These are phyloP conservation scores for Sugiyamaella valdiviana DNA, from an alignment of 805 yeast genomes.

Conservation along the genomic window DNA sequence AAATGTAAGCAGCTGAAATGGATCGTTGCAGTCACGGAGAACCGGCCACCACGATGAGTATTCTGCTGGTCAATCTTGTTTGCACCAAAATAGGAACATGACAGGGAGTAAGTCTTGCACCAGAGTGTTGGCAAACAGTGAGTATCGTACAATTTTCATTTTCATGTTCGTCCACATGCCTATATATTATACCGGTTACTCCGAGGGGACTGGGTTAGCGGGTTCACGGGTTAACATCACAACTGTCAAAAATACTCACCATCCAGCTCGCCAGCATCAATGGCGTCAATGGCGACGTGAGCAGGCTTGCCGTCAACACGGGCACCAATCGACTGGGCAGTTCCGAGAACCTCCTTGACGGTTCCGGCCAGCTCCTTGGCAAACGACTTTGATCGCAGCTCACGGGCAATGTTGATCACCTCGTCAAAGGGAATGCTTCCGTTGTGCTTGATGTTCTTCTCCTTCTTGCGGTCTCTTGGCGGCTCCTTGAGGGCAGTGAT, in stretches of 20 bases:
- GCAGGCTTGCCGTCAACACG: conserved; percentile 99
- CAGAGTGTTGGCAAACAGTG: conserved; percentile 87
- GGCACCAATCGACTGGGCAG: conserved; percentile 99
- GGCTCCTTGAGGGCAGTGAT: conserved; percentile 99
- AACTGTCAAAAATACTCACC: conserved; percentile 24
- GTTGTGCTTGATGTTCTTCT: conserved; percentile 98
- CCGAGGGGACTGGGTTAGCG: conserved; percentile 15
- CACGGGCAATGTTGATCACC: conserved; percentile 94
- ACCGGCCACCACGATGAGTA: conserved; percentile 62
- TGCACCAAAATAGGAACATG: conserved; percentile 87
- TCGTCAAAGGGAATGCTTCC: conserved; percentile 98
- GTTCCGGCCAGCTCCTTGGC: conserved; percentile 97
- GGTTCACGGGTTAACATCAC: conserved; percentile 5
- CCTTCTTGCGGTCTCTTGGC: conserved; percentile 99
- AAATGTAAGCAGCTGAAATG: conserved; percentile 54
- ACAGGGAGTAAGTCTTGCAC: conserved; percentile 59
- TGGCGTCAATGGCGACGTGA: conserved; percentile 97
- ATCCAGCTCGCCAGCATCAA: conserved; percentile 97
- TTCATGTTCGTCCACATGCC: conserved; percentile 8
- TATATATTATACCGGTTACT: conserved; percentile 16
- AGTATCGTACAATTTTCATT: neutral
- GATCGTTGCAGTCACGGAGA: conserved; percentile 51
- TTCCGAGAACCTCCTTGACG: conserved; percentile 97
- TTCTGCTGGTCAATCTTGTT: conserved; percentile 65
- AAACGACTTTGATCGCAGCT: conserved; percentile 94